These are phyloP conservation scores for Drosera spatulata DNA, from an alignment of 179 eudicot genomes.

Conservation along the genomic window DNA sequence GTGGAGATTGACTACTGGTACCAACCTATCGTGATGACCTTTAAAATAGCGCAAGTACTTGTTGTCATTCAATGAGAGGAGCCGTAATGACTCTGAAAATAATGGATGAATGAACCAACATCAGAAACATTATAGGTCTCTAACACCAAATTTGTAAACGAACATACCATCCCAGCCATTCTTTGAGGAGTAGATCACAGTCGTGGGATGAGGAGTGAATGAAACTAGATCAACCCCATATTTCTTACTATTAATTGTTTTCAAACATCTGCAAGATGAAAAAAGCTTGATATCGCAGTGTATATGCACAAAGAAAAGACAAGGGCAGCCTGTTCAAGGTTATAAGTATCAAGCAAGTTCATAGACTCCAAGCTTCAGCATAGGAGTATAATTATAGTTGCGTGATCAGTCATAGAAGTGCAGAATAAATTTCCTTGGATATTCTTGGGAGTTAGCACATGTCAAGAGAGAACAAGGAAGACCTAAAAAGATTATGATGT, in stretches of 20 bases:
- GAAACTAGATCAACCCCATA: conserved; percentile 93
- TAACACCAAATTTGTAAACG: conserved; percentile 2
- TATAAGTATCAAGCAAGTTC: too few species aligned
- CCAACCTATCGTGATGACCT: conserved; percentile 97
- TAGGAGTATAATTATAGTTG: too few species aligned
- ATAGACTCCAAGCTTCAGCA: too few species aligned
- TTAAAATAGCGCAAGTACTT: conserved; percentile 94
- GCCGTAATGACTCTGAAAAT: conserved; percentile 84
- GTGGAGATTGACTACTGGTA: not conserved
- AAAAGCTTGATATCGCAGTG: conserved; percentile 4
- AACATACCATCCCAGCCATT: conserved; percentile 99
- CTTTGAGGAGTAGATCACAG: conserved; percentile 97
- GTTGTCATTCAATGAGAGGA: conserved; percentile 92
- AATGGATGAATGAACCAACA: conserved; percentile 2
- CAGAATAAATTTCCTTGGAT: not conserved
- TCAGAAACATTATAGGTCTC: not conserved
- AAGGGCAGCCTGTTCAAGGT: not conserved
- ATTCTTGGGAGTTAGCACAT: too few species aligned
- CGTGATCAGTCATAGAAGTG: not conserved
- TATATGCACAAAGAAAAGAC: not conserved
- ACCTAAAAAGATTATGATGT: too few species aligned
- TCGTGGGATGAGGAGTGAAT: conserved; percentile 93
- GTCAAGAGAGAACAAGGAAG: too few species aligned
- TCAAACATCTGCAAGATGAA: conserved; percentile 62
- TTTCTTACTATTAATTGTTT: conserved; percentile 96